A percentile compares a stretch with the other conserved stretches of the same genome.
phyloP scores from a whole-genome alignment of 495 filamentous ascomycete species.

The Mytilinidion resinicola region DNA sequence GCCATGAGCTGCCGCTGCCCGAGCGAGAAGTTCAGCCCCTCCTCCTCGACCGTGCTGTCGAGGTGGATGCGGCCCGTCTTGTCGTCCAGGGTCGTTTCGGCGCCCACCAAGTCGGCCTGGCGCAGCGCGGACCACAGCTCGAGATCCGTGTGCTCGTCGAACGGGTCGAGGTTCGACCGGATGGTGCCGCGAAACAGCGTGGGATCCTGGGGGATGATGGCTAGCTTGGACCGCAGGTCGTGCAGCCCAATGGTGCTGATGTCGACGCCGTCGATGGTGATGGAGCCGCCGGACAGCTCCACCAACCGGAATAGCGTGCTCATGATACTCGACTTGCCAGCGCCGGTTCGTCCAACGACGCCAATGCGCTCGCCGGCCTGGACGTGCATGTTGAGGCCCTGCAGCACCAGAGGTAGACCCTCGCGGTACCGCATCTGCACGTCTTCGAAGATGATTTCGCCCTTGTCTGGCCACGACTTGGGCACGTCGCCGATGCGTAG shows the following conservation, averaged over 20 bases:
- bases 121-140: slow-evolving; percentile 83
- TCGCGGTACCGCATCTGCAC: slow-evolving; percentile 88
- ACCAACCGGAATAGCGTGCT: slow-evolving; percentile 84
- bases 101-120: slow-evolving; percentile 68
- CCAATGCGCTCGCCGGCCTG: slow-evolving; percentile 83
- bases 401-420: slow-evolving; percentile 76
- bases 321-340: slow-evolving; percentile 94
- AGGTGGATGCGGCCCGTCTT: slow-evolving; percentile 63
- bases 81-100: slow-evolving; percentile 43
- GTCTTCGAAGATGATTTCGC: slow-evolving; percentile 76
- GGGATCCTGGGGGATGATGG: slow-evolving; percentile 95
- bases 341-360: slow-evolving; percentile 88
- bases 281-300: slow-evolving; percentile 74
- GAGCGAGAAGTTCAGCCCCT: slow-evolving; percentile 93
- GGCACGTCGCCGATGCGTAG: slow-evolving; percentile 62
- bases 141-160: slow-evolving; percentile 78
- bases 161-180: slow-evolving; percentile 86
- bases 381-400: slow-evolving; percentile 70
- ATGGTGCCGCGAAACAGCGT: slow-evolving; percentile 91
- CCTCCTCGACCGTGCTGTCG: slow-evolving; percentile 81
- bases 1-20: slow-evolving; percentile 96
- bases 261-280: slow-evolving; percentile 85
- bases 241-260: slow-evolving; percentile 79
- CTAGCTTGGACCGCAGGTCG: slow-evolving; percentile 78
- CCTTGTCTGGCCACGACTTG: slow-evolving; percentile 71